A percentile compares a stretch with the other conserved stretches of the same genome.
These are phyloP conservation scores for Phlebopus sp. DNA, from an alignment of 1,284 basidiomycete genomes.

Conservation along the genomic window DNA sequence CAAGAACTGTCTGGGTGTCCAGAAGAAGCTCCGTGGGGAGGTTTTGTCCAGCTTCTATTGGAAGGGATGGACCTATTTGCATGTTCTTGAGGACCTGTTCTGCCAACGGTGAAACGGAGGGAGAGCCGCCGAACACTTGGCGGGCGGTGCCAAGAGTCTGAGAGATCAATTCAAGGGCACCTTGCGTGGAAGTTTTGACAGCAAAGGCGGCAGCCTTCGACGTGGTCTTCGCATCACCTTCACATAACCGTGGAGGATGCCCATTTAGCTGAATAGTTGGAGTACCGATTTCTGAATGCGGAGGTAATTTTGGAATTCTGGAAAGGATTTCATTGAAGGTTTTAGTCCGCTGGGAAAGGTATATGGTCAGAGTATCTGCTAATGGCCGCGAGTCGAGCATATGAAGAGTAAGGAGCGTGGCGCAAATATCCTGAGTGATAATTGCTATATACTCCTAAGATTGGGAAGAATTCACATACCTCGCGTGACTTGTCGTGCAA, in stretches of 20 bases:
- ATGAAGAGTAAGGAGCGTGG: constrained; percentile 76
- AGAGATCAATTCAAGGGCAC: constrained; percentile 52
- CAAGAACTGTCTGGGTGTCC: constrained; percentile 60
- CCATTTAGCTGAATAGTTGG: constrained; percentile 33
- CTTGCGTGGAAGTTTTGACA: constrained; percentile 50
- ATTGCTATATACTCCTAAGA: constrained; percentile 6
- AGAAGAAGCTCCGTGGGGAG: constrained; percentile 57
- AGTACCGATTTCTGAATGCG: constrained; percentile 3
- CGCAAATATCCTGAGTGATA: constrained; percentile 58
- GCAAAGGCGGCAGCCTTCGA: constrained; percentile 13
- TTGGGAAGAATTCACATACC: constrained; percentile 35
- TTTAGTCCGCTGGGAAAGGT: constrained; percentile 71
- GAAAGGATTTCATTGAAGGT: constrained; percentile 53
- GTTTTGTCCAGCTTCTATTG: constrained; percentile 17
- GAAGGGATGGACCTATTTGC: constrained; percentile 43
- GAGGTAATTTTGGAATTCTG: constrained; percentile 27
- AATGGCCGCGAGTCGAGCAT: constrained; percentile 81
- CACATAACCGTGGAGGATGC: constrained; percentile 23
- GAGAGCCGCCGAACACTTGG: constrained; percentile 44
- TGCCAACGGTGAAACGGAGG: constrained; percentile 48
- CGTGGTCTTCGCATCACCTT: constrained; percentile 14
- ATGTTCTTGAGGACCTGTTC: constrained; percentile 53
- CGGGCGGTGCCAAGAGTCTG: constrained; percentile 55
- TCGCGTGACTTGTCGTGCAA: constrained; percentile 48
- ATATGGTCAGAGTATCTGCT: constrained; percentile 63